Evolutionary conservation across 306 rosid species (phyloP).

Genomic region (Gastrolobium villosum): DNA sequence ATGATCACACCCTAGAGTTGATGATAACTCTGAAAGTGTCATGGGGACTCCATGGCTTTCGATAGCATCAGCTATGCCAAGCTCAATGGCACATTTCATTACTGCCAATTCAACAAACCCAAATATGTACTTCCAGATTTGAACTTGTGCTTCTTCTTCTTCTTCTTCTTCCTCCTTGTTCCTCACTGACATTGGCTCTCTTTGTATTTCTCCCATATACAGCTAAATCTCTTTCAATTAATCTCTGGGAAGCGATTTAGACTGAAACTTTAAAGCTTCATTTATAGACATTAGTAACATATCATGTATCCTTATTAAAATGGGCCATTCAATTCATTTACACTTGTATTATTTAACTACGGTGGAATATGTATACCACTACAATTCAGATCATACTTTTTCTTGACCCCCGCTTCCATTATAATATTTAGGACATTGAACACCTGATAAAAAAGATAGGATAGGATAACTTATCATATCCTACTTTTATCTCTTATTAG

Average conservation of each 20-base stretch:
- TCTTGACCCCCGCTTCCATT: too few species aligned
- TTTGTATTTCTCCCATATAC: conserved; percentile 44
- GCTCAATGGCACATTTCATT: conserved; percentile 75
- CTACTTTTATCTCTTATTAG: too few species aligned
- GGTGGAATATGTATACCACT: too few species aligned
- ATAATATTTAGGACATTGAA: too few species aligned
- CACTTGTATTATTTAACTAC: too few species aligned
- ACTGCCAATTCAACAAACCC: conserved; percentile 71
- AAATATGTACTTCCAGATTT: conserved; percentile 61
- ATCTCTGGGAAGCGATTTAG: not conserved
- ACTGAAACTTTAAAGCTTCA: conserved; percentile 11
- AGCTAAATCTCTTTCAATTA: not conserved
- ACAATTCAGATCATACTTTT: too few species aligned
- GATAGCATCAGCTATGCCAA: conserved; percentile 70
- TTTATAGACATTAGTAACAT: conserved; percentile 25
- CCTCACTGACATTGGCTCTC: not conserved
- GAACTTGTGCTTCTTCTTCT: conserved; percentile 55
- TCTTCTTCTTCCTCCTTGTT: conserved; percentile 35
- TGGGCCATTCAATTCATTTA: too few species aligned
- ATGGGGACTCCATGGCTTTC: conserved; percentile 65
- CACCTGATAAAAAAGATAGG: too few species aligned
- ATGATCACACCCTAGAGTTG: conserved; percentile 54
- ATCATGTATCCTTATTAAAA: too few species aligned
- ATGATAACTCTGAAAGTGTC: conserved; percentile 60
- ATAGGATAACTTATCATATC: too few species aligned